Evolutionary conservation across 352 stramenopile genomes (phyloP).

Genomic region (Globisporangium acanthophoron): DNA sequence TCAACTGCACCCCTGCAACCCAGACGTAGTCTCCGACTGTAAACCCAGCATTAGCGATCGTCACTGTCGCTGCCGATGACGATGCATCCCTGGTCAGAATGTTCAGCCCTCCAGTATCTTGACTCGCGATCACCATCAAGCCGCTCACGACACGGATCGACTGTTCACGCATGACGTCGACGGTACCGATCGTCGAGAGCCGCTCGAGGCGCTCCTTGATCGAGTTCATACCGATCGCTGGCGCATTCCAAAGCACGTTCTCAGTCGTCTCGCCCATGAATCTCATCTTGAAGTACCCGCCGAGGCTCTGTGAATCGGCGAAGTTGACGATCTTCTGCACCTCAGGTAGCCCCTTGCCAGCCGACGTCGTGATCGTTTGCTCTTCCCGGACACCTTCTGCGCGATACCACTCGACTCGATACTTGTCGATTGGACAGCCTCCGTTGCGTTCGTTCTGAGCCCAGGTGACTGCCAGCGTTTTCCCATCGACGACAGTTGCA

Average conservation of each 20-base stretch:
- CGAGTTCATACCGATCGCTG: conserved; percentile 44
- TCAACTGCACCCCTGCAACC: conserved; percentile 40
- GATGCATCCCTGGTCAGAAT: conserved; percentile 26
- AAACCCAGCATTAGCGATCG: conserved; percentile 20
- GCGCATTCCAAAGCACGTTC: conserved; percentile 67
- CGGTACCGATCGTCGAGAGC: conserved; percentile 54
- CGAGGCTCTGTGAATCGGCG: conserved; percentile 46
- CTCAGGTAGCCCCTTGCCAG: conserved; percentile 55
- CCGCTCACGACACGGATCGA: conserved; percentile 40
- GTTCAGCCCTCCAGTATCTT: neutral
- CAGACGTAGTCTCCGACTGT: conserved; percentile 33
- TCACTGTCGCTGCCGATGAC: conserved; percentile 14
- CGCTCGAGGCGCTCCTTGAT: conserved; percentile 68
- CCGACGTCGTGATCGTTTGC: conserved; percentile 76
- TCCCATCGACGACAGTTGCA: conserved; percentile 50
- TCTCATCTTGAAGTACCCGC: conserved; percentile 60
- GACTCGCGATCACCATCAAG: conserved; percentile 26
- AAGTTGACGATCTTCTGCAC: conserved; percentile 57
- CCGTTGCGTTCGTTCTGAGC: conserved; percentile 20
- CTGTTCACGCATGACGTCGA: conserved; percentile 39
- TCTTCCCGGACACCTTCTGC: conserved; percentile 44
- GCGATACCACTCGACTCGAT: conserved; percentile 78
- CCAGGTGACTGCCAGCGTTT: conserved; percentile 48
- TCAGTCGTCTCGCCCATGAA: conserved; percentile 57
- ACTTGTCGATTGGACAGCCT: conserved; percentile 49